These are phyloP conservation scores for Styphnolobium japonicum DNA, from an alignment of 306 rosid genomes.

Conservation along the genomic window DNA sequence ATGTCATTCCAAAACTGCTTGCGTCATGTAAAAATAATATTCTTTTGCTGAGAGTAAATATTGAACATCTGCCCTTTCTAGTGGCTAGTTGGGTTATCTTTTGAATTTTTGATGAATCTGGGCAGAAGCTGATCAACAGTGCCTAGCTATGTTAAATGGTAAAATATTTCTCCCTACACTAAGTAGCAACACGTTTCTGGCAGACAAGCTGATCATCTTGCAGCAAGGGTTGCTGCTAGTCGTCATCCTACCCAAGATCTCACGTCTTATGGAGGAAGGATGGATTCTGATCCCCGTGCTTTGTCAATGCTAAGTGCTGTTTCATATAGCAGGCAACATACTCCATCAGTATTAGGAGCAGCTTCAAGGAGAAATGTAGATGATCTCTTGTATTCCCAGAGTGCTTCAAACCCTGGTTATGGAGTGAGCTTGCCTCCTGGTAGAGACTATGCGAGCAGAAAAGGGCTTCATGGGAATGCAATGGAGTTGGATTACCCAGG, in stretches of 20 bases:
- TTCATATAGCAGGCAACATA: slow-evolving; percentile 77
- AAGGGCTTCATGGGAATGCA: slow-evolving; percentile 75
- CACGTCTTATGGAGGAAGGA: slow-evolving; percentile 83
- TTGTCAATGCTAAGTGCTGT: slow-evolving; percentile 73
- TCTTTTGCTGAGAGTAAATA: slow-evolving; percentile 22
- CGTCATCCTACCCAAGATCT: slow-evolving; percentile 89
- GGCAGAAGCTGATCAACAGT: slow-evolving; percentile 51
- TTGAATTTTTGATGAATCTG: slow-evolving; percentile 40
- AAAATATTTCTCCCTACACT: slow-evolving; percentile 72
- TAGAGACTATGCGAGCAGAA: slow-evolving; percentile 90
- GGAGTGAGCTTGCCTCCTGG: slow-evolving; percentile 99
- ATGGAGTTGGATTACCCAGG: slow-evolving; percentile 71
- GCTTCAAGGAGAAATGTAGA: slow-evolving; percentile 89
- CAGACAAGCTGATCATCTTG: slow-evolving; percentile 97
- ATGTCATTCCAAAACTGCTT: slow-evolving; percentile 9
- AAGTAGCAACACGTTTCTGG: slow-evolving; percentile 95
- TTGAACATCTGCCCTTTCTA: slow-evolving; percentile 22
- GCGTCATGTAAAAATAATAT: slow-evolving; percentile 17
- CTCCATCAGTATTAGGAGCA: slow-evolving; percentile 92
- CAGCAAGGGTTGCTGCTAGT: slow-evolving; percentile 87
- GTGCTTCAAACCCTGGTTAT: slow-evolving; percentile 91
- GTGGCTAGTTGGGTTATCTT: slow-evolving; percentile 18
- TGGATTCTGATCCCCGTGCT: slow-evolving; percentile 82
- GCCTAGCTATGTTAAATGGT: slow-evolving; percentile 56
- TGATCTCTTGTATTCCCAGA: slow-evolving; percentile 76